These are phyloP conservation scores for Dictyostelium firmibasis DNA, from an alignment of 78 protist species.

Conservation along the genomic window DNA sequence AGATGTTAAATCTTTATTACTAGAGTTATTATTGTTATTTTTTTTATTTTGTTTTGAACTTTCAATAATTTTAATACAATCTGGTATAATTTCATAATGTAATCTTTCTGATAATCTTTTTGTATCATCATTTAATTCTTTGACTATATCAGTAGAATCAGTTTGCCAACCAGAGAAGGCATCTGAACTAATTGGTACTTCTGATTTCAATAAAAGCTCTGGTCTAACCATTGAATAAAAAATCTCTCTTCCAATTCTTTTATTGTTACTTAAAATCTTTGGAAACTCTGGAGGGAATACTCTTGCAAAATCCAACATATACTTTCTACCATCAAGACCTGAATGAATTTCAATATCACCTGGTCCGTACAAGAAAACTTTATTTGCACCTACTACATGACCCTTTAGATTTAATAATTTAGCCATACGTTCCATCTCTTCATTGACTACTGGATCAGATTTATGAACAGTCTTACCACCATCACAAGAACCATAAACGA, in stretches of 20 bases:
- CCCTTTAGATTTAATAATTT: constrained; percentile 23
- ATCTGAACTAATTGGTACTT: constrained; percentile 17
- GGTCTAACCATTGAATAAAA: constrained; percentile 73
- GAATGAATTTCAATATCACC: constrained; percentile 72
- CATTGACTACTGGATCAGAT: neutral
- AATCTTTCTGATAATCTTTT: constrained; percentile 17
- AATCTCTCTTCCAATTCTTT: constrained; percentile 60
- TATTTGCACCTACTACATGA: constrained; percentile 27
- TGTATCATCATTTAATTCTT: constrained; percentile 18
- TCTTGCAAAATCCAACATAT: constrained; percentile 76
- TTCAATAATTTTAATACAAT: constrained; percentile 10
- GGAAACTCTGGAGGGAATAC: constrained; percentile 54
- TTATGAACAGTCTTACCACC: constrained; percentile 55
- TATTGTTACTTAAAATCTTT: neutral
- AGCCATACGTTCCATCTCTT: constrained; percentile 50
- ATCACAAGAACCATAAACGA: constrained; percentile 79
- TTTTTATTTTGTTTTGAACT: neutral
- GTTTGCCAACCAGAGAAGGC: constrained; percentile 77
- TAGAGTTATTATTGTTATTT: neutral
- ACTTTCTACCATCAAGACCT: constrained; percentile 45
- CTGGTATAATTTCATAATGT: constrained; percentile 41
- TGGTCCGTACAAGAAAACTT: constrained; percentile 43
- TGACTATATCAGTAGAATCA: neutral
- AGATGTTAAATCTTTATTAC: neutral
- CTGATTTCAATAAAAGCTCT: neutral